Percentiles rank a stretch among this genome's conserved stretches.
Evolutionary conservation across 1,284 basidiomycete species (phyloP).

Genomic region (Salmacisia buchloeana): DNA sequence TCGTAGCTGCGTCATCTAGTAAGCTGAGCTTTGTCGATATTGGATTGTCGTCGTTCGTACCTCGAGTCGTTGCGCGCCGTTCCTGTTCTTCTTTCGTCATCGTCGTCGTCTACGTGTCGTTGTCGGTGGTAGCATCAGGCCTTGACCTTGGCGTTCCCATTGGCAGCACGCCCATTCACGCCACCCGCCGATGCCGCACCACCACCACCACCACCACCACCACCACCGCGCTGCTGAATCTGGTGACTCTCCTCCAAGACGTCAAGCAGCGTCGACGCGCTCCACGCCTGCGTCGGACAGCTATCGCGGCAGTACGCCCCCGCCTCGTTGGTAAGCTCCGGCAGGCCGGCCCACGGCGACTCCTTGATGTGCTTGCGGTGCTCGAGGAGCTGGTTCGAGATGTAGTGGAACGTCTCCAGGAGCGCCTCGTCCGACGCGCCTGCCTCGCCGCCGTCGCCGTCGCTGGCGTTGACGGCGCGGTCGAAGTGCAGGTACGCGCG

Average conservation of each 20-base stretch:
- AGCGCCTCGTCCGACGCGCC: slow-evolving; percentile 2
- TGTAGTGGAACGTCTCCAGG: slow-evolving; percentile 25
- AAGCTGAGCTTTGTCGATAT: no score
- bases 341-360: slow-evolving; percentile 39
- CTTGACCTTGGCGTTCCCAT: no score
- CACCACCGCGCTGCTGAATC: slow-evolving; percentile 9
- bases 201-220: no score
- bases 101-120: no score
- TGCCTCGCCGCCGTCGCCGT: slow-evolving; percentile 15
- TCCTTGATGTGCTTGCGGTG: slow-evolving; percentile 31
- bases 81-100: no score
- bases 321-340: slow-evolving; percentile 41
- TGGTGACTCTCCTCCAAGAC: slow-evolving; percentile 32
- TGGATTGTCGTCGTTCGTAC: no score
- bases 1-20: no score
- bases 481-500: slow-evolving; percentile 66
- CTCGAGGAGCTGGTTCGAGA: slow-evolving; percentile 29
- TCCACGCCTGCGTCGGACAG: slow-evolving; percentile 44
- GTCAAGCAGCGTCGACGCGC: slow-evolving; percentile 37
- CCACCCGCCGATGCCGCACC: no score
- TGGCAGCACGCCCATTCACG: no score
- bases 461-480: slow-evolving; percentile 11
- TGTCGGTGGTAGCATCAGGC: no score
- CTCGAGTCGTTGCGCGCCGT: no score
- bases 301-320: slow-evolving; percentile 37